Evolutionary conservation across 192 early-diverging fungal species (phyloP).

Genomic region (Linnemannia zychae): DNA sequence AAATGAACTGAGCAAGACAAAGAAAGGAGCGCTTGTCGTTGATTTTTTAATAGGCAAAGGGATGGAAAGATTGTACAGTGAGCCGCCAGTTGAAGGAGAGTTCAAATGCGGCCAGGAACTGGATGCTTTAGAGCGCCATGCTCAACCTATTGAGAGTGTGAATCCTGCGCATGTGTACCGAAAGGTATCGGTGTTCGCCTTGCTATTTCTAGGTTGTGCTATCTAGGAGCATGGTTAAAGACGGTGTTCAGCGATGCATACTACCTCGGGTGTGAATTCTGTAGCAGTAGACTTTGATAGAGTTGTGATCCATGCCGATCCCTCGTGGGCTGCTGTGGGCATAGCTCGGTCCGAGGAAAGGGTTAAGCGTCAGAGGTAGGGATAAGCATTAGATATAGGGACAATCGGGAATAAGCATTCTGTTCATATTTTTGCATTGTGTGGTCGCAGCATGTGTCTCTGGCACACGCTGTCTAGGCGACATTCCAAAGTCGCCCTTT

Average conservation of each 20-base stretch:
- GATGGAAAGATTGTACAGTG: background rate
- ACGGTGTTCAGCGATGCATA: background rate
- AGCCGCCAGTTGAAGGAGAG: background rate
- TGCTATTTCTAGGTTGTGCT: background rate
- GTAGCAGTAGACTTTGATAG: background rate
- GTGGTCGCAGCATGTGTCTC: background rate
- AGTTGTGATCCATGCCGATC: background rate
- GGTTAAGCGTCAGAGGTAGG: background rate
- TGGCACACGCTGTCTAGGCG: background rate
- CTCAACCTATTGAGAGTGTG: background rate
- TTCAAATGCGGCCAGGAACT: background rate
- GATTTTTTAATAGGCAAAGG: background rate
- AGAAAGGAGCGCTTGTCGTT: constrained; percentile 4
- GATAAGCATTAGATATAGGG: background rate
- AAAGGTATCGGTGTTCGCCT: background rate
- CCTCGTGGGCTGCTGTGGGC: background rate
- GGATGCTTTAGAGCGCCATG: background rate
- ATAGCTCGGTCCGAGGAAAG: background rate
- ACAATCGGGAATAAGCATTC: background rate
- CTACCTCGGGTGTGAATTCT: background rate
- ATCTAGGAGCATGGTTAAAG: background rate
- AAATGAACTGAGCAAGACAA: constrained; percentile 23
- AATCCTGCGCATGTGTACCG: background rate
- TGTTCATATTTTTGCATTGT: background rate
- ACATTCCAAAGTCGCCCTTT: constrained; percentile 7